These are phyloP conservation scores for Dictyostelium citrinum DNA, from an alignment of 78 protist species.

Conservation along the genomic window DNA sequence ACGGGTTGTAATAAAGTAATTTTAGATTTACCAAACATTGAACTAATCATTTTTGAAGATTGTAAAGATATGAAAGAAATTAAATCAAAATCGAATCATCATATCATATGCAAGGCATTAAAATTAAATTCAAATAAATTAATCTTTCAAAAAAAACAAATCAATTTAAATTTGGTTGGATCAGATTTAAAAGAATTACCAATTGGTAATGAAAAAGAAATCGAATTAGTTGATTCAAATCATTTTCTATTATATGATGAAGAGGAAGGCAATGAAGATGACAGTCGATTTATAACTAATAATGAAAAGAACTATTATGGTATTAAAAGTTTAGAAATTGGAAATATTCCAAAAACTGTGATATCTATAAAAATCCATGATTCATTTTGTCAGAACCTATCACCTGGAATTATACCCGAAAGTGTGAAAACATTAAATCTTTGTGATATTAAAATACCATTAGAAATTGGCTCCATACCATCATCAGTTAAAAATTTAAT, in stretches of 20 bases:
- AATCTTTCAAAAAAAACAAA: not conserved
- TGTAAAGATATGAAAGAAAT: not conserved
- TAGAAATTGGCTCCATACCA: not conserved
- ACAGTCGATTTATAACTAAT: no score
- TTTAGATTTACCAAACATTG: not conserved
- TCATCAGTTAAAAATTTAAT: not conserved
- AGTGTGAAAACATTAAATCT: not conserved
- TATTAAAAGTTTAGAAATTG: not conserved
- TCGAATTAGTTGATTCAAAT: not conserved
- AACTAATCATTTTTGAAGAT: not conserved
- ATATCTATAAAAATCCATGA: not conserved
- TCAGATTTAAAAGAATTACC: not conserved
- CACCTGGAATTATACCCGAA: not conserved
- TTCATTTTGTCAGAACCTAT: not conserved
- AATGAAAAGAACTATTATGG: no score
- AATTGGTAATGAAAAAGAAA: not conserved
- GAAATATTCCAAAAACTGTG: not conserved
- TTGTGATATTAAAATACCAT: not conserved
- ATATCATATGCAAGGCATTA: not conserved
- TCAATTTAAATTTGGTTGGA: not conserved
- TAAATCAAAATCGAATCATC: not conserved
- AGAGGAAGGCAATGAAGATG: not conserved
- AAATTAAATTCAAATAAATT: not conserved
- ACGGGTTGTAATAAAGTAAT: not conserved
- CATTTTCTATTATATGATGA: not conserved